A percentile compares a stretch with the other conserved stretches of the same genome.
Conservation (phyloP, 2,329 filamentous ascomycete genomes). For the Pezicula neosporulosa region DNA sequence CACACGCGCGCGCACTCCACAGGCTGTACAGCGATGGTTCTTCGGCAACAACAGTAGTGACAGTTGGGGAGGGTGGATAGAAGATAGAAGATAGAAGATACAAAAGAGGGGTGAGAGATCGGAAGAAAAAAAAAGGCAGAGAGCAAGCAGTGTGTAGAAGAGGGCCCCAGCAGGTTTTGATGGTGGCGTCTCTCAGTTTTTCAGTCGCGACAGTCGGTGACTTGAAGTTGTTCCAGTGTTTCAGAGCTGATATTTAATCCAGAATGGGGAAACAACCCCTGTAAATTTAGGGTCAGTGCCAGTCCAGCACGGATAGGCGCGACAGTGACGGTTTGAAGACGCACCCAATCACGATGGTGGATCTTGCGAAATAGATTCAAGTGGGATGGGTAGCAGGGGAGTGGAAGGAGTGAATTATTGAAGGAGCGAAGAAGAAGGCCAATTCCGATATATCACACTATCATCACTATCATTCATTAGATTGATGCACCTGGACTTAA, state of each 20-base stretch:
- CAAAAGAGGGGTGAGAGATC: background rate
- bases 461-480: too few species aligned
- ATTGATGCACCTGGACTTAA: too few species aligned
- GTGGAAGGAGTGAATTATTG: background rate
- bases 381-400: background rate
- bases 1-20: too few species aligned
- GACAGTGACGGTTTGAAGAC: background rate
- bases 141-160: background rate
- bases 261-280: background rate
- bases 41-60: constrained; percentile 1
- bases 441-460: too few species aligned
- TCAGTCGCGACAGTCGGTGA: background rate
- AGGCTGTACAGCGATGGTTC: too few species aligned
- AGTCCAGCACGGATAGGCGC: background rate
- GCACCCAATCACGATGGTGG: background rate
- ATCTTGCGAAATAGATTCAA: background rate
- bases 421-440: too few species aligned
- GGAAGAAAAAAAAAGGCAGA: constrained; percentile 4
- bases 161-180: background rate
- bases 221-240: background rate
- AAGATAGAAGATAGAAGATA: constrained; percentile 11
- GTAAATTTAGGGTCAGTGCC: background rate
- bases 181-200: background rate
- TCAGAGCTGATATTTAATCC: background rate
- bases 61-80: constrained; percentile 2